Conservation (phyloP, 805 yeast species). For the Cyberlindnera samutprakarnensis region DNA sequence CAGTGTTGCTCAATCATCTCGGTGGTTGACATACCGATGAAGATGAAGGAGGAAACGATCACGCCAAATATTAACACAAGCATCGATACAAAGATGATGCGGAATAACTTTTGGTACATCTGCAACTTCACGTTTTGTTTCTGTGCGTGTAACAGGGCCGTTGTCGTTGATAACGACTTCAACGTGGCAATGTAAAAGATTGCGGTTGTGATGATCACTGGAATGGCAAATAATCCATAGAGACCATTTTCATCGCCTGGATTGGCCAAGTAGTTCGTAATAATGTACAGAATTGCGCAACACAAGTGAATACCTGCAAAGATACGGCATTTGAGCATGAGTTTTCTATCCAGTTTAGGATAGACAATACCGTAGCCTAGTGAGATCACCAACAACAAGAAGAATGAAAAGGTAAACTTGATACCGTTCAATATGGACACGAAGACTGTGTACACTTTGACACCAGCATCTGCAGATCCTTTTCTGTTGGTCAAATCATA, state of each 20-base stretch:
- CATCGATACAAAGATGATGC: slow-evolving; percentile 66
- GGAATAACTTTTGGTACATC: slow-evolving; percentile 76
- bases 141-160: slow-evolving; percentile 66
- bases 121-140: slow-evolving; percentile 86
- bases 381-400: slow-evolving; percentile 75
- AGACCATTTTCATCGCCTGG: slow-evolving; percentile 34
- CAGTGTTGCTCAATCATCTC: slow-evolving; percentile 82
- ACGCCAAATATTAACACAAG: slow-evolving; percentile 65
- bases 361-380: slow-evolving; percentile 93
- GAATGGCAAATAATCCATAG: slow-evolving; percentile 40
- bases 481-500: slow-evolving; percentile 73
- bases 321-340: slow-evolving; percentile 65
- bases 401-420: slow-evolving; percentile 82
- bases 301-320: slow-evolving; percentile 51
- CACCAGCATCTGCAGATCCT: slow-evolving; percentile 41
- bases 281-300: slow-evolving; percentile 44
- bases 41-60: slow-evolving; percentile 58
- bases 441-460: slow-evolving; percentile 69
- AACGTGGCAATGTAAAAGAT: slow-evolving; percentile 70
- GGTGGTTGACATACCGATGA: slow-evolving; percentile 65
- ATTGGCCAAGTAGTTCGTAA: slow-evolving; percentile 44
- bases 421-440: slow-evolving; percentile 73
- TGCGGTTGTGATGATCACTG: slow-evolving; percentile 62
- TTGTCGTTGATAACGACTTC: slow-evolving; percentile 66
- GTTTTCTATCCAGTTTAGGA: slow-evolving; percentile 68